A percentile compares a stretch with the other conserved stretches of the same genome.
Evolutionary conservation across 257 asterid species (phyloP).

Genomic region (Solanum lycopersicoides): DNA sequence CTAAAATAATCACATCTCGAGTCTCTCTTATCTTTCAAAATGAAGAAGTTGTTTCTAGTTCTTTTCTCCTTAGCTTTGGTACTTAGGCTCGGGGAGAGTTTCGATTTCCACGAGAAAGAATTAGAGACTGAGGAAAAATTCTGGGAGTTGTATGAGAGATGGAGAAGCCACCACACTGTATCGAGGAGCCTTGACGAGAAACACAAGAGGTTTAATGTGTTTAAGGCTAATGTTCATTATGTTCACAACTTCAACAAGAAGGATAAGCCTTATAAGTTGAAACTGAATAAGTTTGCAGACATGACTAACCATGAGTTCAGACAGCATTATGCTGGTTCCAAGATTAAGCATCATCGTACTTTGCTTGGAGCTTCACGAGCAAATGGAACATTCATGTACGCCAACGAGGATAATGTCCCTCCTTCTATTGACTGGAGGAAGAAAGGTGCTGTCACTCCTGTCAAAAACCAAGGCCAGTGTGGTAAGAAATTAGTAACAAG

Average conservation of each 20-base stretch:
- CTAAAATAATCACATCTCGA: neutral
- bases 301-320: conserved; percentile 84
- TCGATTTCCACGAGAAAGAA: conserved; percentile 63
- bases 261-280: conserved; percentile 72
- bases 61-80: conserved; percentile 32
- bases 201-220: conserved; percentile 59
- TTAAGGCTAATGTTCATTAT: conserved; percentile 56
- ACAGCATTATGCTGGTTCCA: conserved; percentile 49
- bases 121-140: conserved; percentile 64
- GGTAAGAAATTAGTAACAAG: conserved; percentile 30
- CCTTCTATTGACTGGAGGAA: conserved; percentile 78
- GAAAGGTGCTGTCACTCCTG: conserved; percentile 57
- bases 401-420: conserved; percentile 36
- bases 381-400: conserved; percentile 47
- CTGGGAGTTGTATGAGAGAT: conserved; percentile 76
- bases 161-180: conserved; percentile 84
- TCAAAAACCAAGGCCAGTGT: conserved; percentile 89
- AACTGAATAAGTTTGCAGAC: conserved; percentile 78
- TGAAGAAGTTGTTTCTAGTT: conserved; percentile 21
- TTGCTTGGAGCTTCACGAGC: conserved; percentile 25
- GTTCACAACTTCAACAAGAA: conserved; percentile 51
- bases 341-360: conserved; percentile 58
- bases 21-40: neutral
- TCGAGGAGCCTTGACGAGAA: conserved; percentile 58
- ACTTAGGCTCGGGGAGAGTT: conserved; percentile 29